Percentiles rank a stretch among this genome's conserved stretches.
Conservation (phyloP, 805 yeast genomes). For the Kodamaea kaohsiungensis region DNA sequence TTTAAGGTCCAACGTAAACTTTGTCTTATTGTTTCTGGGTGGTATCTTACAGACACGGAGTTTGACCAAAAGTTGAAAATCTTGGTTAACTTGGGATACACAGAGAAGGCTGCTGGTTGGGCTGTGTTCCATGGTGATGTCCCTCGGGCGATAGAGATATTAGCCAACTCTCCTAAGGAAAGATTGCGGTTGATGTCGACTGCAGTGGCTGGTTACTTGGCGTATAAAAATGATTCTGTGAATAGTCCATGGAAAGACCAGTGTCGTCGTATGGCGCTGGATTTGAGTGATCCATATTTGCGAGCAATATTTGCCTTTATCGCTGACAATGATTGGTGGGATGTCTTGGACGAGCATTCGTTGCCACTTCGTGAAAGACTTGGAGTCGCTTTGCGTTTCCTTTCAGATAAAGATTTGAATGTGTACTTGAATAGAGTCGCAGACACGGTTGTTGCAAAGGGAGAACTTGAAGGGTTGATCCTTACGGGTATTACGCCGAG, state of each 20-base stretch:
- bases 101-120: slow-evolving; percentile 96
- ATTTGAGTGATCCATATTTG: slow-evolving; percentile 83
- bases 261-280: slow-evolving; percentile 85
- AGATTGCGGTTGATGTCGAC: slow-evolving; percentile 79
- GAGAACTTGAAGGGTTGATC: slow-evolving; percentile 89
- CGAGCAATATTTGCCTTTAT: slow-evolving; percentile 91
- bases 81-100: slow-evolving; percentile 57
- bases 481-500: slow-evolving; percentile 89
- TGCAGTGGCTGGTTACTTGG: slow-evolving; percentile 87
- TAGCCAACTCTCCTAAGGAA: slow-evolving; percentile 72
- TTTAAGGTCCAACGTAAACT: slow-evolving; percentile 68
- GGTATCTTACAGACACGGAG: slow-evolving; percentile 79
- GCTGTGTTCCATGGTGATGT: slow-evolving; percentile 94
- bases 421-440: slow-evolving; percentile 71
- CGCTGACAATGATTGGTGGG: slow-evolving; percentile 96
- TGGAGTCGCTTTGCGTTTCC: slow-evolving; percentile 86
- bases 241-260: slow-evolving; percentile 92
- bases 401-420: slow-evolving; percentile 76
- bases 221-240: slow-evolving; percentile 55
- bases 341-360: slow-evolving; percentile 85
- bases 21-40: slow-evolving; percentile 84
- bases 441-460: slow-evolving; percentile 67
- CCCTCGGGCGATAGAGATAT: slow-evolving; percentile 73
- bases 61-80: slow-evolving; percentile 65
- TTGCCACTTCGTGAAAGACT: slow-evolving; percentile 84